Percentiles rank a stretch among this genome's conserved stretches.
phyloP scores from a whole-genome alignment of 1,284 basidiomycete species.

The Cutaneotrichosporon mucoides region DNA sequence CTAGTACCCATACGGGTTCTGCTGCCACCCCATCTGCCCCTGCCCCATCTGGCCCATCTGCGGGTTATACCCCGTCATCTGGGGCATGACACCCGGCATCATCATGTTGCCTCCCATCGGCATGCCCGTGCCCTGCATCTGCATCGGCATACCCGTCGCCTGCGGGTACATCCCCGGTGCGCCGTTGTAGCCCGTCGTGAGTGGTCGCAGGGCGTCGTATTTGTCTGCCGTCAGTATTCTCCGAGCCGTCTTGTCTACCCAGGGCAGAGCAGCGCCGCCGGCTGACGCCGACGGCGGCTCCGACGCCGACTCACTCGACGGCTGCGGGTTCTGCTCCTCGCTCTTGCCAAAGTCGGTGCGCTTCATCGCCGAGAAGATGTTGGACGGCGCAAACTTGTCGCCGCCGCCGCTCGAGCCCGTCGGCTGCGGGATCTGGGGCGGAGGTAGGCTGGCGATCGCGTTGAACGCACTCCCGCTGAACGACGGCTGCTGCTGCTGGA shows the following conservation, averaged over 20 bases:
- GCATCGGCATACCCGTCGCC: constrained; percentile 20
- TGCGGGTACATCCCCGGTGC: constrained; percentile 30
- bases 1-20: constrained; percentile 11
- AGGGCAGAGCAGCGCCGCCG: too few relatives aligned
- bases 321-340: constrained; percentile 60
- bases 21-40: constrained; percentile 4
- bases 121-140: constrained; percentile 19
- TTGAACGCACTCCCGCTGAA: constrained; percentile 50
- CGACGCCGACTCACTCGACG: constrained; percentile 55
- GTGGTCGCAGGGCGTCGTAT: constrained; percentile 66
- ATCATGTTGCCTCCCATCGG: constrained; percentile 32
- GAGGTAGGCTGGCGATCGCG: constrained; percentile 49
- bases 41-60: constrained; percentile 30
- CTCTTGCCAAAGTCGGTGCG: constrained; percentile 78
- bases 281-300: not conserved
- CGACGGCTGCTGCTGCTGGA: constrained; percentile 28
- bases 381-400: constrained; percentile 54
- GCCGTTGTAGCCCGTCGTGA: constrained; percentile 50
- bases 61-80: constrained; percentile 43
- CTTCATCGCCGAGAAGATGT: constrained; percentile 95
- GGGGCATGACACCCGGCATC: constrained; percentile 23
- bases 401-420: constrained; percentile 12
- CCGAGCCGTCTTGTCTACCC: too few relatives aligned
- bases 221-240: constrained; percentile 54
- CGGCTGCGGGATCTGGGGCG: constrained; percentile 38